A percentile compares a stretch with the other conserved stretches of the same genome.
These are phyloP conservation scores for Podaxis pistillaris DNA, from an alignment of 768 basidiomycete species.

Conservation along the genomic window DNA sequence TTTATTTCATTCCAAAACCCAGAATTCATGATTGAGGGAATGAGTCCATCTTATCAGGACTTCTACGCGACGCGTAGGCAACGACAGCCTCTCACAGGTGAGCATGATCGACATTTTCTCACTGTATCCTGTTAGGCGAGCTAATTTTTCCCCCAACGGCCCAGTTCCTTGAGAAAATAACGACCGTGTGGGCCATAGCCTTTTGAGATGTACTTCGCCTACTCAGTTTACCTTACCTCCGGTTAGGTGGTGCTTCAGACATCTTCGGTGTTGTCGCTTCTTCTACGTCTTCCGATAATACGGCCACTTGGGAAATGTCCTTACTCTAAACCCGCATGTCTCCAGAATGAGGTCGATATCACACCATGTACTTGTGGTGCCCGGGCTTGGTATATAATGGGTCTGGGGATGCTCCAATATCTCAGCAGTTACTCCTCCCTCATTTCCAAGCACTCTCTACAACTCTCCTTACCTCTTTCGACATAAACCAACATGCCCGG, in stretches of 20 bases:
- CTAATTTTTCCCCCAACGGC: not conserved
- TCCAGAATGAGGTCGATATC: not conserved
- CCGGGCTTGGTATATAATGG: slow-evolving; percentile 3
- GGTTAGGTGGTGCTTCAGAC: not conserved
- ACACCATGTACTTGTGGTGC: not conserved
- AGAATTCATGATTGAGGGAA: not conserved
- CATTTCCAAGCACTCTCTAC: not conserved
- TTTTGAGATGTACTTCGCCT: not conserved
- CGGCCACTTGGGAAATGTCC: not conserved
- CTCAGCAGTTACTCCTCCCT: not conserved
- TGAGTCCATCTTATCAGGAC: not conserved
- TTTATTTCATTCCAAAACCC: not conserved
- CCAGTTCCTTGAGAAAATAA: not conserved
- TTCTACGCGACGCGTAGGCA: not conserved
- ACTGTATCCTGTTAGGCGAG: not conserved
- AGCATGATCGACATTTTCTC: not conserved
- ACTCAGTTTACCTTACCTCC: not conserved
- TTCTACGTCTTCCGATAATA: not conserved
- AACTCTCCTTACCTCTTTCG: not conserved
- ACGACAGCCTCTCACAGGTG: not conserved
- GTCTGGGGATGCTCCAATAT: not conserved
- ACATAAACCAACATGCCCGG: slow-evolving; percentile 8
- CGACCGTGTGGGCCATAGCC: not conserved
- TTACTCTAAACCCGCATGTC: slow-evolving; percentile 7
- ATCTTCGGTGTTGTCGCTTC: not conserved